phyloP scores from a whole-genome alignment of 2,329 filamentous ascomycete species.

The Emergomyces pasteurianus region DNA sequence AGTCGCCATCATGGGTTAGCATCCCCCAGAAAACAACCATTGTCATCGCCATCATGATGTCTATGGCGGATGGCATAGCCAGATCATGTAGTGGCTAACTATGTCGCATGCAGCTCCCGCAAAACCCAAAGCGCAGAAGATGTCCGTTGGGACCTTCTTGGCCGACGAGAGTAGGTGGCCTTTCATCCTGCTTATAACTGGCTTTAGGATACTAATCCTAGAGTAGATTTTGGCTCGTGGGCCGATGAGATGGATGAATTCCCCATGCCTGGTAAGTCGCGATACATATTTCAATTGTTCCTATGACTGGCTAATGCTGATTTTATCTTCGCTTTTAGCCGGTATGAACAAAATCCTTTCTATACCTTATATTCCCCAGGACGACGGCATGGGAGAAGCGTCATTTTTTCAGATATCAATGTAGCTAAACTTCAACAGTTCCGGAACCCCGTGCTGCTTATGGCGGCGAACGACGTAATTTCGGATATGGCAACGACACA shows the following conservation, averaged over 20 bases:
- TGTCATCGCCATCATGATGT: background rate
- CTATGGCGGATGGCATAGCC: background rate
- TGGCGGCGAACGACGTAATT: constrained; percentile 39
- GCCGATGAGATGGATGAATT: constrained; percentile 96
- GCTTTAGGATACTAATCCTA: constrained; percentile 16
- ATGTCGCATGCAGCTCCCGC: constrained; percentile 57
- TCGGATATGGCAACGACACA: constrained; percentile 28
- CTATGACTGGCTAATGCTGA: constrained; percentile 12
- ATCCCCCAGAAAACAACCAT: constrained; percentile 7
- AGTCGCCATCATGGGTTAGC: constrained; percentile 50
- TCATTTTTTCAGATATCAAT: background rate
- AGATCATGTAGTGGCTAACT: constrained; percentile 7
- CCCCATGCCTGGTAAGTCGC: constrained; percentile 56
- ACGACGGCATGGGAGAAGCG: background rate
- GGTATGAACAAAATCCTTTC: constrained; percentile 4
- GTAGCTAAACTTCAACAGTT: constrained; percentile 14
- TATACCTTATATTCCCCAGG: background rate
- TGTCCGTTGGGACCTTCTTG: constrained; percentile 95
- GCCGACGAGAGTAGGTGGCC: constrained; percentile 66
- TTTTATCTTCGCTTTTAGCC: constrained; percentile 5
- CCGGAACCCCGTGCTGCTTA: constrained; percentile 35
- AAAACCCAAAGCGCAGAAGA: constrained; percentile 90
- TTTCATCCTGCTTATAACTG: constrained; percentile 6
- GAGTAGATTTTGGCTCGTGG: constrained; percentile 72
- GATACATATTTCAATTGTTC: constrained; percentile 6